Percentiles rank a stretch among this genome's conserved stretches.
phyloP scores from a whole-genome alignment of 1,139 yeast species.

The Suhomyces anneliseae region DNA sequence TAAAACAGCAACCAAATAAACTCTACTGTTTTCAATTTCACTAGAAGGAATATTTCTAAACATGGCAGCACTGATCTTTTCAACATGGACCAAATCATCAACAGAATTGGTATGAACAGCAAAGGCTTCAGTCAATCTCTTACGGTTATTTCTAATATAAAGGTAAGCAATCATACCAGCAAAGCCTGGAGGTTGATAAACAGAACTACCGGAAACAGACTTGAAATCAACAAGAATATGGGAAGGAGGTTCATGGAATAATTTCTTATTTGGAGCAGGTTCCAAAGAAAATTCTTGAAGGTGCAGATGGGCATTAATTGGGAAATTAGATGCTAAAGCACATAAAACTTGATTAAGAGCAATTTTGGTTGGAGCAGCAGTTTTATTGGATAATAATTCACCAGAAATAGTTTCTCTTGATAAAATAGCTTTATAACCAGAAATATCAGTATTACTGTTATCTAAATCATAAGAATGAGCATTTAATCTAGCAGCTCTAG shows the following conservation, averaged over 20 bases:
- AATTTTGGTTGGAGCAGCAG: slow-evolving; percentile 52
- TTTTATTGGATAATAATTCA: slow-evolving; percentile 51
- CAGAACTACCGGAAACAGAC: slow-evolving; percentile 63
- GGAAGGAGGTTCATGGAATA: slow-evolving; percentile 59
- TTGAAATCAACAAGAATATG: slow-evolving; percentile 81
- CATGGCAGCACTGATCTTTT: slow-evolving; percentile 73
- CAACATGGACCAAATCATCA: slow-evolving; percentile 59
- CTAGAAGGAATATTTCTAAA: slow-evolving; percentile 77
- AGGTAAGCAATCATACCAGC: slow-evolving; percentile 72
- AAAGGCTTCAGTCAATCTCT: slow-evolving; percentile 77
- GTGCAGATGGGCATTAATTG: slow-evolving; percentile 47
- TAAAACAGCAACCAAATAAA: slow-evolving; percentile 66
- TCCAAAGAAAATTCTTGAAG: slow-evolving; percentile 33
- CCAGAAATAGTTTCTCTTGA: slow-evolving; percentile 66
- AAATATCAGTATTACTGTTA: slow-evolving; percentile 54
- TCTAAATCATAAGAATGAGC: slow-evolving; percentile 42
- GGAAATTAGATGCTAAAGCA: slow-evolving; percentile 74
- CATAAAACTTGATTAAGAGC: slow-evolving; percentile 70
- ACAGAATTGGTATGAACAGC: slow-evolving; percentile 64
- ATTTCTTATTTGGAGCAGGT: slow-evolving; percentile 48
- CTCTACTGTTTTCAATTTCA: slow-evolving; percentile 60
- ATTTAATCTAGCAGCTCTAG: slow-evolving; percentile 44
- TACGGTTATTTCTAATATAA: slow-evolving; percentile 65
- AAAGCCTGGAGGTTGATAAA: slow-evolving; percentile 65
- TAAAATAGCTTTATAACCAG: slow-evolving; percentile 73